These are phyloP conservation scores for Solanum boliviense DNA, from an alignment of 257 asterid species.

Conservation along the genomic window DNA sequence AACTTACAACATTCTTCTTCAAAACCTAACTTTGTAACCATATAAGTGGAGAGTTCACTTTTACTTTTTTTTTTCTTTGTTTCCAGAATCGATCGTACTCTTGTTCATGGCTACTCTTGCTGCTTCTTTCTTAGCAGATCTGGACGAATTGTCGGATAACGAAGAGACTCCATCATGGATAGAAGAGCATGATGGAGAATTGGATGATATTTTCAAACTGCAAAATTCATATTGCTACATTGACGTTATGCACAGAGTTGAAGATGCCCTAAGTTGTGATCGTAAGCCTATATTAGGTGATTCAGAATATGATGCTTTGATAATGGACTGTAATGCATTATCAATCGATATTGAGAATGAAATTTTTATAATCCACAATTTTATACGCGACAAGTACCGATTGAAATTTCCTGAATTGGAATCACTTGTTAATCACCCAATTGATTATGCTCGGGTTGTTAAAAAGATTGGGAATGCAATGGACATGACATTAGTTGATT, in stretches of 20 bases:
- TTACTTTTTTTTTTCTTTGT: no score
- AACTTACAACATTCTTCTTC: no score
- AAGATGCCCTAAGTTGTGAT: slow-evolving; percentile 25
- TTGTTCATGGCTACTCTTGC: slow-evolving; percentile 61
- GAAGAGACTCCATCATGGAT: slow-evolving; percentile 43
- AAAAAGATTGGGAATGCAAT: slow-evolving; percentile 74
- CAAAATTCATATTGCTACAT: slow-evolving; percentile 63
- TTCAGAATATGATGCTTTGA: slow-evolving; percentile 22
- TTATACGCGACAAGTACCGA: slow-evolving; percentile 89
- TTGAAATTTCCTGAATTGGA: slow-evolving; percentile 89
- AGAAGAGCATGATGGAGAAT: slow-evolving; percentile 83
- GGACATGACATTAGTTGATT: slow-evolving; percentile 88
- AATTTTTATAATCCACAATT: slow-evolving; percentile 78
- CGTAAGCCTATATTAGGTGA: no score
- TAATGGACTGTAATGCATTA: slow-evolving; percentile 80
- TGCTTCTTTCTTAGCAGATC: slow-evolving; percentile 93
- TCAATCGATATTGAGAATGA: slow-evolving; percentile 92
- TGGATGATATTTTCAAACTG: slow-evolving; percentile 80
- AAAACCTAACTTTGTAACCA: no score
- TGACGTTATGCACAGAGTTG: slow-evolving; percentile 86
- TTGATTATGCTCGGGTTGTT: slow-evolving; percentile 91
- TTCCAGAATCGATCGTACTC: no score
- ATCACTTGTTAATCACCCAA: slow-evolving; percentile 92
- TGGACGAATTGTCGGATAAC: slow-evolving; percentile 87
- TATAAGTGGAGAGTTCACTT: no score